A percentile compares a stretch with the other conserved stretches of the same genome.
phyloP scores from a whole-genome alignment of 2,329 filamentous ascomycete species.

The Aspergillus neotritici region DNA sequence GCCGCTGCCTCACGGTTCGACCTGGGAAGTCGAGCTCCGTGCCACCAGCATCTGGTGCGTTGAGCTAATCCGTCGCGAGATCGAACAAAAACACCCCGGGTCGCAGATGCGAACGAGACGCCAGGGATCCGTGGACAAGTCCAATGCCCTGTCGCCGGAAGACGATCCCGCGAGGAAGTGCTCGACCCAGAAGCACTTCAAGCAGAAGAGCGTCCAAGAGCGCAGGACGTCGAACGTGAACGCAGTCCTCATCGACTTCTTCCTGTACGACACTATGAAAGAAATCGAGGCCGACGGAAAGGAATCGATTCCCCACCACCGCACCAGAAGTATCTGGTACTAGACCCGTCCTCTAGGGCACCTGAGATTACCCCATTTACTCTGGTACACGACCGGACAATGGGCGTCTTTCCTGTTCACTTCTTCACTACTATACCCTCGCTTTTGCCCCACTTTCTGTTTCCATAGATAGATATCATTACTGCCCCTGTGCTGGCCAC shows the following conservation, averaged over 20 bases:
- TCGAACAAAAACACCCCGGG: constrained; percentile 65
- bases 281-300: constrained; percentile 61
- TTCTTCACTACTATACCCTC: constrained; percentile 2
- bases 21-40: constrained; percentile 81
- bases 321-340: constrained; percentile 94
- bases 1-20: constrained; percentile 63
- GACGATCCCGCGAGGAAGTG: constrained; percentile 13
- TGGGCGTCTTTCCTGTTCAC: neutral
- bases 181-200: constrained; percentile 15
- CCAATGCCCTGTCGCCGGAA: constrained; percentile 1
- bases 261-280: constrained; percentile 92
- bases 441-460: neutral
- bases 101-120: constrained; percentile 37
- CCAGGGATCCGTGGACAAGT: neutral
- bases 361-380: neutral
- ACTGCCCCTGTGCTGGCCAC: neutral
- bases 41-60: constrained; percentile 96
- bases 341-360: constrained; percentile 32
- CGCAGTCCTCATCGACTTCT: constrained; percentile 93
- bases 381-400: neutral
- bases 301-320: constrained; percentile 67
- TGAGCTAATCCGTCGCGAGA: constrained; percentile 79
- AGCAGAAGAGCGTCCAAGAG: constrained; percentile 11
- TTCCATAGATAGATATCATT: neutral
- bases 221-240: constrained; percentile 51